These are phyloP conservation scores for Nymphaea colorata DNA, from an alignment of 164 flowering plant genomes.

Conservation along the genomic window DNA sequence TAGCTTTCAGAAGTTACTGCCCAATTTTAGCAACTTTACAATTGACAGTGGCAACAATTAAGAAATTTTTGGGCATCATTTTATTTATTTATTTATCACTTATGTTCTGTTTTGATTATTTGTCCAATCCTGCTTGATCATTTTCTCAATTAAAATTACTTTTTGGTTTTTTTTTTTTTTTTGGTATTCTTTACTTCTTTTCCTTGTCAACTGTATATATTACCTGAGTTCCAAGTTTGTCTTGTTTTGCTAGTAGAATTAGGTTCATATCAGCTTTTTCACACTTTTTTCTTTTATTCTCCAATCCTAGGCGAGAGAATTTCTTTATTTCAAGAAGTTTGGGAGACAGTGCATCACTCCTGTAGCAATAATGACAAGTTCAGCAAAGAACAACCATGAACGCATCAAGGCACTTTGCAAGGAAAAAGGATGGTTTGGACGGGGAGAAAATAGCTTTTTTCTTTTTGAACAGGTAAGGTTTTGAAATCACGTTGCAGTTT, in stretches of 20 bases:
- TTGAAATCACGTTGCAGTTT: background rate
- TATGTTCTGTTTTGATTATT: too few species aligned
- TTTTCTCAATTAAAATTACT: too few species aligned
- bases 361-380: constrained; percentile 96
- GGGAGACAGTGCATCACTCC: constrained; percentile 93
- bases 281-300: background rate
- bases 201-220: too few species aligned
- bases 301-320: constrained; percentile 75
- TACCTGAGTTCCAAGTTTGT: too few species aligned
- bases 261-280: background rate
- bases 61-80: too few species aligned
- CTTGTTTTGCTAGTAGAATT: background rate
- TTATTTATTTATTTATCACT: too few species aligned
- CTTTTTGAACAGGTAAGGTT: constrained; percentile 83
- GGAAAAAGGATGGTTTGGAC: constrained; percentile 78
- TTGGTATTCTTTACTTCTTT: too few species aligned
- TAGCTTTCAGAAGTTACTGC: background rate
- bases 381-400: constrained; percentile 83
- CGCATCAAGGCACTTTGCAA: constrained; percentile 66
- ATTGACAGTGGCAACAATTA: background rate
- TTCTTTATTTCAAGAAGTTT: constrained; percentile 67
- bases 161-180: too few species aligned
- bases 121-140: too few species aligned
- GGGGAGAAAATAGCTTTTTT: constrained; percentile 72
- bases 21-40: background rate